Percentiles rank a stretch among this genome's conserved stretches.
Evolutionary conservation across 305 asterid species (phyloP).

Genomic region (Fraxinus angustifolia): DNA sequence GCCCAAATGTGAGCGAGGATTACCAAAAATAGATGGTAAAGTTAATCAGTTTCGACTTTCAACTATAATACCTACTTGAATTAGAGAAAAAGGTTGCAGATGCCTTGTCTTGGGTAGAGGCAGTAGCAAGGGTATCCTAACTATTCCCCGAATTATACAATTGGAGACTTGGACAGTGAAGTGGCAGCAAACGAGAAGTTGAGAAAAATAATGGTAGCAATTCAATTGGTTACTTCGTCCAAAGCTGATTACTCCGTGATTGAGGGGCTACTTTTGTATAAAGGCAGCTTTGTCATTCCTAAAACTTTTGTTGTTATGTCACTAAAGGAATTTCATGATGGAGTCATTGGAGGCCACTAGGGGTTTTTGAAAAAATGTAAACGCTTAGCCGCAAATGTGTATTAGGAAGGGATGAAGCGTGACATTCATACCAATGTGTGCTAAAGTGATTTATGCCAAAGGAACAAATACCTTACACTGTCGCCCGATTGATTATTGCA

Average conservation of each 20-base stretch:
- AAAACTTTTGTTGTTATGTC: not conserved
- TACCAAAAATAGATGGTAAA: not conserved
- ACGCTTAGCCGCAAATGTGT: not conserved
- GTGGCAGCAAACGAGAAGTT: not conserved
- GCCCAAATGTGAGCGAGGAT: not conserved
- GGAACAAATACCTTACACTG: not conserved
- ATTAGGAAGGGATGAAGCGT: not conserved
- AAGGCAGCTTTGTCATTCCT: not conserved
- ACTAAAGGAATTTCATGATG: not conserved
- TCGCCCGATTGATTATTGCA: not conserved
- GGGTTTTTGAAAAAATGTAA: not conserved
- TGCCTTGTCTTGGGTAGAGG: not conserved
- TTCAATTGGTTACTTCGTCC: not conserved
- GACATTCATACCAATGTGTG: not conserved
- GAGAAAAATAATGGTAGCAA: not conserved
- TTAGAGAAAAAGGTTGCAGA: not conserved
- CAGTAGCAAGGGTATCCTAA: not conserved
- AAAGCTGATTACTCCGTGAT: not conserved
- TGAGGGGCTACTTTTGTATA: not conserved
- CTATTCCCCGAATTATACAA: not conserved
- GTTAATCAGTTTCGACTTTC: not conserved
- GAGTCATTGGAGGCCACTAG: not conserved
- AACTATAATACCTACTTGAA: not conserved
- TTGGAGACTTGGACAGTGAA: not conserved
- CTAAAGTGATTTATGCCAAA: not conserved